Conservation (phyloP, 2,329 filamentous ascomycete species). For the Neonectria magnoliae region DNA sequence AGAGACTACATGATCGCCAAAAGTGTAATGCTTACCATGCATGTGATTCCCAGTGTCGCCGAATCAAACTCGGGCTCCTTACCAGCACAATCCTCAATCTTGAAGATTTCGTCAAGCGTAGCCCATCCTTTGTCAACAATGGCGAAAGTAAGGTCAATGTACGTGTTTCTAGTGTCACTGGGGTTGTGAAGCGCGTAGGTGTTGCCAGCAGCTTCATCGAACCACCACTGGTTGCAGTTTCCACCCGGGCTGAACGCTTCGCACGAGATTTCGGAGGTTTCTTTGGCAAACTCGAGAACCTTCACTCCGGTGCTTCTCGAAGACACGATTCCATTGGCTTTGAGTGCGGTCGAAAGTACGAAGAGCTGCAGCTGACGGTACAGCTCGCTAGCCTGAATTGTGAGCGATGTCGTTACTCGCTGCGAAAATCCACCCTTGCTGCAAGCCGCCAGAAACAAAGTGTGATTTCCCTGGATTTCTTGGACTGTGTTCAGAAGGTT, state of each 20-base stretch:
- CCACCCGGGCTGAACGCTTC: slow-evolving; percentile 10
- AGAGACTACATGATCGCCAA: no score
- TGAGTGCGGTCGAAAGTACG: slow-evolving; percentile 33
- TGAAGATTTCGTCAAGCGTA: slow-evolving; percentile 37
- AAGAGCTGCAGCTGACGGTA: slow-evolving; percentile 38
- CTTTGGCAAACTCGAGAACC: slow-evolving; percentile 31
- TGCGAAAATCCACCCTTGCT: slow-evolving; percentile 39
- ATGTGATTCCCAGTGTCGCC: slow-evolving; percentile 31
- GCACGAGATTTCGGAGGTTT: slow-evolving; percentile 21
- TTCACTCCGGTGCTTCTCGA: slow-evolving; percentile 34
- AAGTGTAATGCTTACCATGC: slow-evolving; percentile 19
- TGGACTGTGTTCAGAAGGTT: slow-evolving; percentile 31
- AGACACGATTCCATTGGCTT: slow-evolving; percentile 37
- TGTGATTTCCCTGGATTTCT: slow-evolving; percentile 34
- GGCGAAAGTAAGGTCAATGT: slow-evolving; percentile 32
- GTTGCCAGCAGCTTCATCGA: slow-evolving; percentile 32
- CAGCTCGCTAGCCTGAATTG: slow-evolving; percentile 35
- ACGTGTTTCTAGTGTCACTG: slow-evolving; percentile 32
- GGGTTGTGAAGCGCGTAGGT: slow-evolving; percentile 42
- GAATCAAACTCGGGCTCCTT: slow-evolving; percentile 35
- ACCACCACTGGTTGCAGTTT: slow-evolving; percentile 38
- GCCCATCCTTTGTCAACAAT: slow-evolving; percentile 40
- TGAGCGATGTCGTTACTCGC: slow-evolving; percentile 38
- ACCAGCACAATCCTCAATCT: slow-evolving; percentile 37
- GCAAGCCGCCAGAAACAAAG: slow-evolving; percentile 32